These are phyloP conservation scores for Cadophora luteo-olivacea DNA, from an alignment of 2,329 filamentous ascomycete species.

Conservation along the genomic window DNA sequence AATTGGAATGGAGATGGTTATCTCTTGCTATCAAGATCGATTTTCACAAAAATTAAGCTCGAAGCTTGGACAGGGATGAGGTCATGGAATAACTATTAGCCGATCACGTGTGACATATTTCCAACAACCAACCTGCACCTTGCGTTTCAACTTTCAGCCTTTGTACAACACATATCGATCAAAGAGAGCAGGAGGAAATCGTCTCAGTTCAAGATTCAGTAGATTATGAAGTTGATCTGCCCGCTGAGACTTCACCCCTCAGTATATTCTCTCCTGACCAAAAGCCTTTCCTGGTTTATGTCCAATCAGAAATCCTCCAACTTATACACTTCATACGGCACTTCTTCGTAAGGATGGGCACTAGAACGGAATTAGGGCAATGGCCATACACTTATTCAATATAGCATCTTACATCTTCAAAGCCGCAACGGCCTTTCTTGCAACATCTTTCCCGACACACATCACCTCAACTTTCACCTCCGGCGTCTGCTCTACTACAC, in stretches of 20 bases:
- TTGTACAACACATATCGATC: too few species aligned
- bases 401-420: slow-evolving; percentile 63
- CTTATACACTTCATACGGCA: slow-evolving; percentile 55
- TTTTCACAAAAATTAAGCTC: slow-evolving; percentile 25
- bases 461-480: slow-evolving; percentile 70
- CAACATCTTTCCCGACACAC: slow-evolving; percentile 64
- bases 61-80: slow-evolving; percentile 8
- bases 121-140: too few species aligned
- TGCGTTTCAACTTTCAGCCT: too few species aligned
- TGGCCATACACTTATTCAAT: slow-evolving; percentile 16
- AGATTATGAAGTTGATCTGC: too few species aligned
- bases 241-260: too few species aligned
- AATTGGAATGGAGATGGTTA: slow-evolving; percentile 12
- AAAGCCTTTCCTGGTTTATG: too few species aligned
- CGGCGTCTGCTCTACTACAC: slow-evolving; percentile 62
- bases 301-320: slow-evolving; percentile 53
- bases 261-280: too few species aligned
- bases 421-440: slow-evolving; percentile 63
- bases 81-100: slow-evolving; percentile 16
- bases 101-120: background rate
- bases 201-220: too few species aligned
- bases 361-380: slow-evolving; percentile 31
- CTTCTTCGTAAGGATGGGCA: slow-evolving; percentile 59
- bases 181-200: too few species aligned
- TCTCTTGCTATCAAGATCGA: slow-evolving; percentile 19